phyloP scores from a whole-genome alignment of 1,284 basidiomycete species.

The Naganishia albida region DNA sequence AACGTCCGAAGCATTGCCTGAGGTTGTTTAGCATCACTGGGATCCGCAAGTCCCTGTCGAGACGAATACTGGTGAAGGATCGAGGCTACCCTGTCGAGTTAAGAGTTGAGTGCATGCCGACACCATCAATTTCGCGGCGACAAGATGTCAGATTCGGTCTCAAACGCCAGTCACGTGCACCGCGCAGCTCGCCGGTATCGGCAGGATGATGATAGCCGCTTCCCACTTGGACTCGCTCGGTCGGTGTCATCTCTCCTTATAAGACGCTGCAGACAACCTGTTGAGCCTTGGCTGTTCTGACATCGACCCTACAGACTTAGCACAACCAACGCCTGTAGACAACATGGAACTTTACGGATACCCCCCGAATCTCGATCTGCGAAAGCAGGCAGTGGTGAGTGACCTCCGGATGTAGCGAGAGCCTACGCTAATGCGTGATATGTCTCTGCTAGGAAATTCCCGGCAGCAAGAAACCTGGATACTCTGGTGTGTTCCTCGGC shows the following conservation, averaged over 20 bases:
- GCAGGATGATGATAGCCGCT: too few relatives aligned
- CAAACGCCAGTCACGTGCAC: too few relatives aligned
- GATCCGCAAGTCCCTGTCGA: not conserved
- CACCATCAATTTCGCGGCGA: not conserved
- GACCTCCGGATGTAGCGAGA: not conserved
- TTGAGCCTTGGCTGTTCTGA: too few relatives aligned
- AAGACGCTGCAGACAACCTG: too few relatives aligned
- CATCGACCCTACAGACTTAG: too few relatives aligned
- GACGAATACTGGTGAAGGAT: not conserved
- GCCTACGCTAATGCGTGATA: not conserved
- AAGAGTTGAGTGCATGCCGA: too few relatives aligned
- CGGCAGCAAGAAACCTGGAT: conserved; percentile 39
- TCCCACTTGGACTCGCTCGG: too few relatives aligned
- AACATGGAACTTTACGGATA: conserved; percentile 40
- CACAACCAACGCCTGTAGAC: conserved; percentile 1
- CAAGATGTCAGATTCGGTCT: not conserved
- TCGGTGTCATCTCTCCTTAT: too few relatives aligned
- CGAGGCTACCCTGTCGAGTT: too few relatives aligned
- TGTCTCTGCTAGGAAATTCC: conserved; percentile 39
- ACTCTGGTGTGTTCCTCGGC: conserved; percentile 41
- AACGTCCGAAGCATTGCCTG: conserved; percentile 7
- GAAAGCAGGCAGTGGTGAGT: conserved; percentile 46
- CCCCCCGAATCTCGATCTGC: conserved; percentile 40
- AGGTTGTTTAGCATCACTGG: not conserved
- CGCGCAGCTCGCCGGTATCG: too few relatives aligned